phyloP scores from a whole-genome alignment of 495 filamentous ascomycete species.

The Xylaria cubensis region DNA sequence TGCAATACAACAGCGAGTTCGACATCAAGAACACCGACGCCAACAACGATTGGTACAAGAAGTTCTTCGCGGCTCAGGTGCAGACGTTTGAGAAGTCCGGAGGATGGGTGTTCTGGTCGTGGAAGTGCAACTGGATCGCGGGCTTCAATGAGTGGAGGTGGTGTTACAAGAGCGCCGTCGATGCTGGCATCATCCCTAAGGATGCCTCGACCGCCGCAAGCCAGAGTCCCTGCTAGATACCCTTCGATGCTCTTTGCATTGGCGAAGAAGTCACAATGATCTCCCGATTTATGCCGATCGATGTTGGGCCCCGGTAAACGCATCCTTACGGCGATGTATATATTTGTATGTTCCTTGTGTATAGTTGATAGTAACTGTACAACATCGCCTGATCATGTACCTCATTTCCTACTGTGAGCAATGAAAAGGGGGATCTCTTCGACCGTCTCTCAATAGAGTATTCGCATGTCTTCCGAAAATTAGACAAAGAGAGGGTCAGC shows the following conservation, averaged over 20 bases:
- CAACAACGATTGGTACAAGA: slow-evolving; percentile 59
- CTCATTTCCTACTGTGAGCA: background rate
- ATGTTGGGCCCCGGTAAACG: background rate
- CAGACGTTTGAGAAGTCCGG: slow-evolving; percentile 61
- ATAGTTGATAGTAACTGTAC: background rate
- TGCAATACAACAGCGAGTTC: slow-evolving; percentile 55
- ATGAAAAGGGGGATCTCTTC: background rate
- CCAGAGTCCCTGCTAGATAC: slow-evolving; percentile 33
- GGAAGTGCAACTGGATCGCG: slow-evolving; percentile 57
- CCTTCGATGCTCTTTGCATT: background rate
- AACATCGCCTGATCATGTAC: background rate
- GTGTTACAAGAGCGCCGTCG: slow-evolving; percentile 61
- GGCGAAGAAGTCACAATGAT: background rate
- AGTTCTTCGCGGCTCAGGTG: slow-evolving; percentile 68
- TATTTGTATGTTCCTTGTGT: background rate
- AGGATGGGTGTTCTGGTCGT: slow-evolving; percentile 70
- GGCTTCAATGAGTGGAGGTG: slow-evolving; percentile 65
- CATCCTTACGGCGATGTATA: background rate
- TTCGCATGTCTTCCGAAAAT: background rate
- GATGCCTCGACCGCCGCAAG: slow-evolving; percentile 33
- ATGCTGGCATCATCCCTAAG: slow-evolving; percentile 57
- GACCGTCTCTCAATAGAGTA: background rate
- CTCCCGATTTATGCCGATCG: background rate
- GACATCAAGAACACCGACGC: slow-evolving; percentile 41
- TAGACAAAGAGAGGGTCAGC: background rate